These are phyloP conservation scores for Talaromyces rugulosus DNA, from an alignment of 2,329 filamentous ascomycete species.

Conservation along the genomic window DNA sequence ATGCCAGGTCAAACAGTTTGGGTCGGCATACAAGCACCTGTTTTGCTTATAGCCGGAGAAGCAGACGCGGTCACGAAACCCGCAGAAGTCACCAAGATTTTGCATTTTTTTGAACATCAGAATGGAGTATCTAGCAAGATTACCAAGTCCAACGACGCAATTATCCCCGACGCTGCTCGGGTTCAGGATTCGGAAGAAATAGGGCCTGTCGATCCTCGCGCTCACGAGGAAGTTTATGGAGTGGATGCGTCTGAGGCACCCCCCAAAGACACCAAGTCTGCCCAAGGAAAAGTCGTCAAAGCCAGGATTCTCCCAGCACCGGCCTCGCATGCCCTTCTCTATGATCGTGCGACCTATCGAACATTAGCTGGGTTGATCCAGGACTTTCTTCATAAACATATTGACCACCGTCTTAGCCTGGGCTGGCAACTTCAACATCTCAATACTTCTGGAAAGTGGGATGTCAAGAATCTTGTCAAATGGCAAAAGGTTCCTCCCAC, in stretches of 20 bases:
- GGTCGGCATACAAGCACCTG: slow-evolving; percentile 66
- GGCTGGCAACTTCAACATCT: slow-evolving; percentile 91
- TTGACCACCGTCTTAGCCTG: slow-evolving; percentile 73
- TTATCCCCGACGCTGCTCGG: slow-evolving; percentile 28
- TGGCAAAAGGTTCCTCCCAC: slow-evolving; percentile 79
- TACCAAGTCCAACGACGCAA: slow-evolving; percentile 18
- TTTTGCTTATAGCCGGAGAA: slow-evolving; percentile 75
- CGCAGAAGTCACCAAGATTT: slow-evolving; percentile 65
- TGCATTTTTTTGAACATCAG: slow-evolving; percentile 34
- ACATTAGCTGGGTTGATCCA: slow-evolving; percentile 76
- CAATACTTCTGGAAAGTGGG: slow-evolving; percentile 90
- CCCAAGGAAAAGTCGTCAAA: slow-evolving; percentile 51
- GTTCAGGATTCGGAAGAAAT: slow-evolving; percentile 21
- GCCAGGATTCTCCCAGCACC: slow-evolving; percentile 68
- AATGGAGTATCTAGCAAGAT: slow-evolving; percentile 23
- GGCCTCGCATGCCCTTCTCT: slow-evolving; percentile 79
- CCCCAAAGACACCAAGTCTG: slow-evolving; percentile 13
- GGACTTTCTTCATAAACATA: slow-evolving; percentile 69
- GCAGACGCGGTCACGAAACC: slow-evolving; percentile 73
- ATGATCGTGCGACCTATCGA: slow-evolving; percentile 70
- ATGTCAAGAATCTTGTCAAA: slow-evolving; percentile 91
- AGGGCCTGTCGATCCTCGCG: slow-evolving; percentile 13
- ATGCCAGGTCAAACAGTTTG: slow-evolving; percentile 68
- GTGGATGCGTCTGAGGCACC: slow-evolving; percentile 14
- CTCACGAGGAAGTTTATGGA: slow-evolving; percentile 26